Base-by-base conservation (phyloP, 176 grass and related monocot genomes). In the Oryza meyeriana region DNA sequence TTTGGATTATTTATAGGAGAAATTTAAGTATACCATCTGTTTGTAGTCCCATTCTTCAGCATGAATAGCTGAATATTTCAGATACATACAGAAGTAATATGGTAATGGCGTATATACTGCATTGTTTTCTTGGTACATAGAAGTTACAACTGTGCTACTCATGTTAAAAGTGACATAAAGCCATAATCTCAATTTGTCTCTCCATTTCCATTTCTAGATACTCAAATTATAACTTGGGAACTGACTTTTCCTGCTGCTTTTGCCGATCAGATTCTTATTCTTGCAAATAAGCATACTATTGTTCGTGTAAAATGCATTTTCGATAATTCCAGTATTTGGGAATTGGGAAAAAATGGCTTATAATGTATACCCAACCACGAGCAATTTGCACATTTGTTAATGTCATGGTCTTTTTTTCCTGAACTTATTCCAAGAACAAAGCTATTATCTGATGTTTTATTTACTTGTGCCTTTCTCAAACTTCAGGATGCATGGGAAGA, bases 401-500 rank as follows among this genome's bases (percentile, higher is more conserved):
- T 10, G 24, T 5, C 7, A 35, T 29, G 1, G 6, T 25, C 48
- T 55, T 75, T 18, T 16, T 39, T 42, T 58, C 4, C 44, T 66
- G 34, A 16, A 40, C 22, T 42, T 42, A 33, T 57, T 24, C 26
- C 31, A 33, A 68, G 12, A 50, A 81, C 35, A 17, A 44, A 78
- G 12, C 47, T 61, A 30, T 39, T 34, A 40, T 75, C 78, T 83
- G 34, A 68, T 41, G 57, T 84, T 79, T 71, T 57, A 57, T 24
- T 16, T 66, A 10, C 66, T 47, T 64, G 4, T 22, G 12, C 64
- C 75, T 86, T 22, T 69, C 41, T 36, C 25, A n/a, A 90, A 68
- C 8, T 58, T 85, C 59, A 98, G 96, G 91, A 90, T 92, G 87
- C 87, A 66, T 95, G 96, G 96, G 87, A 95, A 92, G 96, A 95